Percentiles rank a stretch among this genome's conserved stretches.
These are phyloP conservation scores for Senna siamea DNA, from an alignment of 306 rosid species.

Conservation along the genomic window DNA sequence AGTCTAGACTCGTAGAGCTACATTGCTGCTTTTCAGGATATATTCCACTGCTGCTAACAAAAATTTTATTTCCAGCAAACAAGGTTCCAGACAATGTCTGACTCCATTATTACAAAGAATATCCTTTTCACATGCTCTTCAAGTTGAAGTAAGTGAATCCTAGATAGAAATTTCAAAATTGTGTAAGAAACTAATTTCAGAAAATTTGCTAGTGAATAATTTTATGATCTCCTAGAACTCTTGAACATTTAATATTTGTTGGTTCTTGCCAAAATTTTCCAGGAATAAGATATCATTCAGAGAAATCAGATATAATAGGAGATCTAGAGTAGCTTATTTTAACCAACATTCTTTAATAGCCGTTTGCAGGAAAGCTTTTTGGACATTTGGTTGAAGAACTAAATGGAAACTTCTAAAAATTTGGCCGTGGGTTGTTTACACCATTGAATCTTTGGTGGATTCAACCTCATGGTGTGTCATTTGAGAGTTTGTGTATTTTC, in stretches of 20 bases:
- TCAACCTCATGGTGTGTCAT: not conserved
- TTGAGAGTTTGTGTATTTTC: slow-evolving; percentile 14
- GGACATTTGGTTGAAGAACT: not conserved
- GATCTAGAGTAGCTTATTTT: slow-evolving; percentile 5
- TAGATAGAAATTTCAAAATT: not conserved
- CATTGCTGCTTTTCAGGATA: slow-evolving; percentile 32
- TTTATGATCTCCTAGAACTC: not conserved
- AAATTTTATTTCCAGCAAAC: slow-evolving; percentile 68
- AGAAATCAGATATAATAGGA: slow-evolving; percentile 14
- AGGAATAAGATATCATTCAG: not conserved
- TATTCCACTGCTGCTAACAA: slow-evolving; percentile 38
- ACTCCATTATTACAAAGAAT: slow-evolving; percentile 91
- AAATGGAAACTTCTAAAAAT: not conserved
- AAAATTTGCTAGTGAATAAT: not conserved
- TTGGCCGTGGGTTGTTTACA: slow-evolving; percentile 25
- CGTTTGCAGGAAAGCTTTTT: slow-evolving; percentile 3
- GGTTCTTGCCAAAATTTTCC: not conserved
- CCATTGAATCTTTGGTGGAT: not conserved
- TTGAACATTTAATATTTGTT: not conserved
- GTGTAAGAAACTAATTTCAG: slow-evolving; percentile 19
- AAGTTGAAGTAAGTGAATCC: not conserved
- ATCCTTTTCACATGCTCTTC: slow-evolving; percentile 60
- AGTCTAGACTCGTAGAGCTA: slow-evolving; percentile 26
- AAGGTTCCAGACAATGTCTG: slow-evolving; percentile 93
- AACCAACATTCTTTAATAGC: not conserved